Evolutionary conservation across 2,329 filamentous ascomycete species (phyloP).

Genomic region (Venturia oleaginea): DNA sequence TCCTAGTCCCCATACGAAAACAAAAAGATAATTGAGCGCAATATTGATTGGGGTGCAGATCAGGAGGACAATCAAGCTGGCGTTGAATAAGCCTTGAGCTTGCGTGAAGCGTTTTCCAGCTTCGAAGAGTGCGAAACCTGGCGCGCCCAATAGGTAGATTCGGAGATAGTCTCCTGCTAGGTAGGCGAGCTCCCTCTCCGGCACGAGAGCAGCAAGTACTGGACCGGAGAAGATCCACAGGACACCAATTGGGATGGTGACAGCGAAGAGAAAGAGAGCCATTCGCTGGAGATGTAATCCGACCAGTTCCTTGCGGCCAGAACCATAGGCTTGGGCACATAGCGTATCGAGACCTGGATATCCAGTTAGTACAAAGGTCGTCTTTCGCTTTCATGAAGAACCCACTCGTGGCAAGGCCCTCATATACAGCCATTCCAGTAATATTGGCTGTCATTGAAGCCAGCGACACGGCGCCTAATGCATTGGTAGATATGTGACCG

Average conservation of each 20-base stretch:
- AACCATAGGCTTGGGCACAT: constrained; percentile 44
- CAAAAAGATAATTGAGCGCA: constrained; percentile 42
- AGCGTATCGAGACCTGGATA: constrained; percentile 36
- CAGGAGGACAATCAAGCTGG: constrained; percentile 38
- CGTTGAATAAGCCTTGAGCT: constrained; percentile 46
- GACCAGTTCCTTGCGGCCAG: constrained; percentile 39
- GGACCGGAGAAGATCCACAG: constrained; percentile 42
- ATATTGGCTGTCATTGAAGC: constrained; percentile 48
- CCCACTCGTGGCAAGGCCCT: constrained; percentile 41
- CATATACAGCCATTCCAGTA: constrained; percentile 41
- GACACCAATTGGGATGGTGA: constrained; percentile 39
- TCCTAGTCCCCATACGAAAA: constrained; percentile 32
- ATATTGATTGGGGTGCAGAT: constrained; percentile 42
- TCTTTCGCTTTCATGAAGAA: not conserved
- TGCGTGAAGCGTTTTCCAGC: constrained; percentile 47
- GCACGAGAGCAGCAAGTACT: constrained; percentile 38
- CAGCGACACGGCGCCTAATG: constrained; percentile 44
- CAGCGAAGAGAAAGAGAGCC: constrained; percentile 40
- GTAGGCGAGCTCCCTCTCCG: constrained; percentile 38
- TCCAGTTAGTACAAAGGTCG: not conserved
- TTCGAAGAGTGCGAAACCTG: constrained; percentile 47
- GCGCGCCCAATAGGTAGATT: constrained; percentile 41
- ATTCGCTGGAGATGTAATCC: constrained; percentile 47
- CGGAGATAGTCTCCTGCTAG: constrained; percentile 43
- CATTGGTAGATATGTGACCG: constrained; percentile 40